phyloP scores from a whole-genome alignment of 495 filamentous ascomycete genomes.

The Aspergillus ellipticus region DNA sequence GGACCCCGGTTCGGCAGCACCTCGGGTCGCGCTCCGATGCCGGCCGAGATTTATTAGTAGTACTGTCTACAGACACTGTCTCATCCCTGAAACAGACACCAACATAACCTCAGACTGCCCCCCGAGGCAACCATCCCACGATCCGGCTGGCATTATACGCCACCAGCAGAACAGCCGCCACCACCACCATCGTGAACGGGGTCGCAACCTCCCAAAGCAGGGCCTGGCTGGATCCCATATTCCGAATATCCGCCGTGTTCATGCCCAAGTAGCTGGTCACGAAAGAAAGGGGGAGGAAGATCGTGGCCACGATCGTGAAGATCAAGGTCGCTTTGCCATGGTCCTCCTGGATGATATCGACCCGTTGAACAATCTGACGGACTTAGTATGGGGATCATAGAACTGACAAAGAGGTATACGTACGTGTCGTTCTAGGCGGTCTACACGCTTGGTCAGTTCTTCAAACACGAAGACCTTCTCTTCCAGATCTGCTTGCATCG shows the following conservation, averaged over 20 bases:
- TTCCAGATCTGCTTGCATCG: not conserved
- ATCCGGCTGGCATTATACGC: conserved; percentile 9
- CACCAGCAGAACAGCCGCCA: conserved; percentile 2
- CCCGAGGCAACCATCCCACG: conserved; percentile 4
- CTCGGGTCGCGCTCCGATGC: conserved; percentile 30
- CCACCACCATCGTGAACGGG: conserved; percentile 40
- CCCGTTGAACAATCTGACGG: conserved; percentile 8
- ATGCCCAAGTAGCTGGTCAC: conserved; percentile 41
- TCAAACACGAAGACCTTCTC: conserved; percentile 1
- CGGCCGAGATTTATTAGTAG: conserved; percentile 15
- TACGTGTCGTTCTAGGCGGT: conserved; percentile 6
- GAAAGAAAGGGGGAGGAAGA: conserved; percentile 41
- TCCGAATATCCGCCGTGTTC: conserved; percentile 48
- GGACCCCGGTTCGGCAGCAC: not conserved
- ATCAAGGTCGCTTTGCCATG: conserved; percentile 30
- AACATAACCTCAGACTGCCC: no score
- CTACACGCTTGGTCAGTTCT: conserved; percentile 4
- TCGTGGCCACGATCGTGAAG: conserved; percentile 41
- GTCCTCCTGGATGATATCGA: conserved; percentile 17
- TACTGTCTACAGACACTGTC: no score
- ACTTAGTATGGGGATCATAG: not conserved
- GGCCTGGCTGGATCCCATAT: conserved; percentile 44
- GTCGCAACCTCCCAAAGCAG: conserved; percentile 48
- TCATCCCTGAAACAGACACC: no score
- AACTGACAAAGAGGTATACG: not conserved